These are phyloP conservation scores for Sindora glabra DNA, from an alignment of 306 rosid species.

Conservation along the genomic window DNA sequence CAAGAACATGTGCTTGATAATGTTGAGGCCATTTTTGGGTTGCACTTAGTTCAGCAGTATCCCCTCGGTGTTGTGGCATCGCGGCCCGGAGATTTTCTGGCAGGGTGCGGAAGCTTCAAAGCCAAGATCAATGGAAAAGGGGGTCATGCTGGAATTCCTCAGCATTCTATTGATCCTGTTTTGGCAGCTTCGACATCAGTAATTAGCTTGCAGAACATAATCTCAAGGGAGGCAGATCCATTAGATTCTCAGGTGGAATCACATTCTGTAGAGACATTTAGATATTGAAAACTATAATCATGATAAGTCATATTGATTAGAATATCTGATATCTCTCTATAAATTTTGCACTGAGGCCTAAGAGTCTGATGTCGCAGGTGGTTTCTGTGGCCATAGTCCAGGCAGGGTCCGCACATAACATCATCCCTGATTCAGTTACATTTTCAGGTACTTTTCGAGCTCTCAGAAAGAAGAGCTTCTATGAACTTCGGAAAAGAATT, in stretches of 20 bases:
- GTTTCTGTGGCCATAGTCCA: constrained; percentile 65
- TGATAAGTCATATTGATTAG: not conserved
- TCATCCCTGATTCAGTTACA: constrained; percentile 63
- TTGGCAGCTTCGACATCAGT: constrained; percentile 78
- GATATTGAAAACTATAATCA: not conserved
- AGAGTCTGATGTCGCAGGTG: constrained; percentile 48
- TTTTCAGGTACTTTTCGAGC: constrained; percentile 75
- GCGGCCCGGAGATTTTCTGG: constrained; percentile 73
- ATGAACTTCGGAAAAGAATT: constrained; percentile 53
- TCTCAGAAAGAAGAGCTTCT: constrained; percentile 63
- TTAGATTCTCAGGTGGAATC: constrained; percentile 71
- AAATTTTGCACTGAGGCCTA: not conserved
- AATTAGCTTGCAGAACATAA: constrained; percentile 72
- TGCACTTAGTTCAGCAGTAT: constrained; percentile 40
- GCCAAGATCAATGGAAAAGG: constrained; percentile 77
- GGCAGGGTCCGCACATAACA: constrained; percentile 53
- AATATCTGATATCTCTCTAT: not conserved
- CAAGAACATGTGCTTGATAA: constrained; percentile 58
- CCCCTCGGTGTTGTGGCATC: constrained; percentile 63
- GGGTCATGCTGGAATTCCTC: constrained; percentile 71
- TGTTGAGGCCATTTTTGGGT: constrained; percentile 71
- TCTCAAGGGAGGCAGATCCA: constrained; percentile 83
- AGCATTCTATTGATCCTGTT: constrained; percentile 59
- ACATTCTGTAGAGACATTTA: not conserved
- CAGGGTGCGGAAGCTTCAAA: constrained; percentile 94